phyloP scores from a whole-genome alignment of 2,329 filamentous ascomycete species.

The Penicillium palitans region DNA sequence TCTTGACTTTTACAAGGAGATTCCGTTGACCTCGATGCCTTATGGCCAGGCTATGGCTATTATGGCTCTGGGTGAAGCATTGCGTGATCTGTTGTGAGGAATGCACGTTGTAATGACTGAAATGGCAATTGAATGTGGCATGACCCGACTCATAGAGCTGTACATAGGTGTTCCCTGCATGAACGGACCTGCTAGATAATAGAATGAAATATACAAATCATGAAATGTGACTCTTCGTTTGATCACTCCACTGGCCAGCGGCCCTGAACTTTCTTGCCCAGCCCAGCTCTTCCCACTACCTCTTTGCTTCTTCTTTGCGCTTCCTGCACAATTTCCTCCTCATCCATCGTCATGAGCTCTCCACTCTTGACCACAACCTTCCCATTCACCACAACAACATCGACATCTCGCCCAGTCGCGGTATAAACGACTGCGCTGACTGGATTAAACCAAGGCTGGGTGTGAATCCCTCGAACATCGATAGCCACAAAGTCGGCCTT shows the following conservation, averaged over 20 bases:
- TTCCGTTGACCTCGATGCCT: constrained; percentile 75
- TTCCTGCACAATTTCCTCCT: constrained; percentile 42
- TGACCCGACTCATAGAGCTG: constrained; percentile 4
- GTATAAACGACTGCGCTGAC: constrained; percentile 48
- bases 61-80: constrained; percentile 74
- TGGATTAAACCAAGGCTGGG: constrained; percentile 44
- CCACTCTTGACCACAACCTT: constrained; percentile 41
- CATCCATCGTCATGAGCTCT: constrained; percentile 43
- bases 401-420: constrained; percentile 47
- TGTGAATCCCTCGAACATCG: constrained; percentile 34
- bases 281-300: constrained; percentile 42
- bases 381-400: constrained; percentile 48
- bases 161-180: neutral
- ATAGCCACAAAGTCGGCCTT: constrained; percentile 28
- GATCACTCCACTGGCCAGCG: constrained; percentile 38
- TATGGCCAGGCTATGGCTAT: constrained; percentile 85
- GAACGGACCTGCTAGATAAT: neutral
- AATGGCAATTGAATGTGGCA: neutral
- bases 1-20: constrained; percentile 75
- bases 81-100: constrained; percentile 57
- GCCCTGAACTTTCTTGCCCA: constrained; percentile 38
- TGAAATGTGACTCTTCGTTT: neutral
- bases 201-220: neutral
- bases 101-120: neutral
- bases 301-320: constrained; percentile 39